Conservation (phyloP, 179 eudicot genomes). For the Beta lomatogona region DNA sequence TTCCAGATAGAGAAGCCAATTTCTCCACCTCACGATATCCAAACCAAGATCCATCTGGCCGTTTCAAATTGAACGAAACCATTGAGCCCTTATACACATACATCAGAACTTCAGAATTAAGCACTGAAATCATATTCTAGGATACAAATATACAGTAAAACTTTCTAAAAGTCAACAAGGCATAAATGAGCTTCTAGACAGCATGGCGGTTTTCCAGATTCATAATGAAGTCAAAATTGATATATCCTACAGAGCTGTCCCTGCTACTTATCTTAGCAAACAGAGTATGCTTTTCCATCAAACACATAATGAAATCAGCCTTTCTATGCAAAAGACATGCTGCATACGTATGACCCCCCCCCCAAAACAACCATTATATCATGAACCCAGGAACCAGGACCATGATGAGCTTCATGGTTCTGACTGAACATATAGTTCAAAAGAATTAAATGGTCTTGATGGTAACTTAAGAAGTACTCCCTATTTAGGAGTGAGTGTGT, state of each 20-base stretch:
- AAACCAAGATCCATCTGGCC: constrained; percentile 87
- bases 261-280: neutral
- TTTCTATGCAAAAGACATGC: no score
- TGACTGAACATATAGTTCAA: no score
- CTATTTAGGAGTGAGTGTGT: no score
- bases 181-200: neutral
- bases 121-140: constrained; percentile 1
- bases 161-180: neutral
- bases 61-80: constrained; percentile 82
- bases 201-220: neutral
- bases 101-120: constrained; percentile 36
- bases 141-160: neutral
- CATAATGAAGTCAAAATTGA: neutral
- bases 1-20: constrained; percentile 86
- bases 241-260: neutral
- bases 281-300: neutral
- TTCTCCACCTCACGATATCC: constrained; percentile 97
- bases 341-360: no score
- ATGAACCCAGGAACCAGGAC: no score
- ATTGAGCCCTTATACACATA: constrained; percentile 55
- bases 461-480: no score
- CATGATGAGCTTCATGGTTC: no score
- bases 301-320: no score
- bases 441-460: no score
- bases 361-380: no score